Evolutionary conservation across 78 protist species (phyloP), one percentile per base, ranked within the genome.

Genomic region (Dictyostelium purpureum): DNA sequence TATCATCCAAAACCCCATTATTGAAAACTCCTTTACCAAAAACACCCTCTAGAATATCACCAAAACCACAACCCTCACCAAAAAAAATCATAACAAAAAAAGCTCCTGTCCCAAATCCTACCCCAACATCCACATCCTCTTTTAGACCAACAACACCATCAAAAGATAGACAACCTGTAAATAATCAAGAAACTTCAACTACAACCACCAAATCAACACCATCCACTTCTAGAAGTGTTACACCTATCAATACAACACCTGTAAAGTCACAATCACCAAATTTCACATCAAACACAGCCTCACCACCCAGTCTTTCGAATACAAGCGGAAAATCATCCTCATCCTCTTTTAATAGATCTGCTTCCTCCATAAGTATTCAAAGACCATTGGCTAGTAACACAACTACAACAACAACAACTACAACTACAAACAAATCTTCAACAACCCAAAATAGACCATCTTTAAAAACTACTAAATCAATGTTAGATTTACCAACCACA

Each of bases 401-500:
- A 35, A 31, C 37, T 12, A 63, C 6, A 33, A 6, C 1, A 14
- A 3, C n/a, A n/a, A 31, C 37, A 35, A 63, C 6, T 52, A 6
- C 1, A 14, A 3, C n/a, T n/a, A n/a, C n/a, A n/a, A n/a, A 2
- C 6, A 43, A 26, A 31, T 38, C 0, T 26, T n/a, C 82, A 54
- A 54, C 69, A 18, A 76, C 42, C 51, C 65, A 61, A 2, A 9
- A 12, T 24, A 54, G 61, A 76, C n/a, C 51, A 26, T 19, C 49
- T 4, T 47, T 42, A 71, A 38, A 38, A 71, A 42, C 57, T 42
- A 42, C 78, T 43, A 37, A 38, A n/a, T 42, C 78, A 14, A 71
- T 26, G 59, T 37, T 42, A n/a, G 78, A 71, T 24, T 71, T 71
- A 61, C 28, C 69, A 61, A 61, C 69, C 0, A n/a, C n/a, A n/a